Conservation (phyloP, 495 filamentous ascomycete species). For the Glarea lozoyensis region DNA sequence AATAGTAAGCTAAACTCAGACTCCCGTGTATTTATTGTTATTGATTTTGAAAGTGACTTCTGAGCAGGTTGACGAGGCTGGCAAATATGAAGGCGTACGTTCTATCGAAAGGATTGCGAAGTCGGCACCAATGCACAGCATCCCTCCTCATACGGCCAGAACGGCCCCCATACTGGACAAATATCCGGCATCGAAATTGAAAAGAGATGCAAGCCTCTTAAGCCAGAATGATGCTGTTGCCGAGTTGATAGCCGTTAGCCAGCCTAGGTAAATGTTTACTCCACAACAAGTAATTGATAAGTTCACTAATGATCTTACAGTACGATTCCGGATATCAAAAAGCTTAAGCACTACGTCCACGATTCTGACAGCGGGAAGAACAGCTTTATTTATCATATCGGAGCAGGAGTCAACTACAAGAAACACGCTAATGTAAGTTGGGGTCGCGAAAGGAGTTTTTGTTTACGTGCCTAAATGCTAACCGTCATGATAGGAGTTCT, state of each 20-base stretch:
- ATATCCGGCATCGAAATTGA: not conserved
- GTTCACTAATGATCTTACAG: not conserved
- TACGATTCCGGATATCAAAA: not conserved
- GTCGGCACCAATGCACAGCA: not conserved
- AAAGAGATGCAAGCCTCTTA: not conserved
- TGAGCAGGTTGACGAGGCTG: not conserved
- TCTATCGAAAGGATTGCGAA: not conserved
- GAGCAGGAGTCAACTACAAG: not conserved
- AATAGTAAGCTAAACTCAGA: not conserved
- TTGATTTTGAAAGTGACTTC: not conserved
- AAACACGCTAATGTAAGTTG: not conserved
- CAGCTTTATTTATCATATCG: constrained; percentile 1
- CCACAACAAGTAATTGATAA: not conserved
- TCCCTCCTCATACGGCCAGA: not conserved
- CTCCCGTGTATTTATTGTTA: not conserved
- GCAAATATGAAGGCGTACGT: not conserved
- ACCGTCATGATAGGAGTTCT: not conserved
- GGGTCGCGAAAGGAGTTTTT: too few relatives aligned
- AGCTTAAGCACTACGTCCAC: not conserved
- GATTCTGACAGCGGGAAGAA: not conserved
- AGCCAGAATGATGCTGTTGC: not conserved
- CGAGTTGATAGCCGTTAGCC: not conserved
- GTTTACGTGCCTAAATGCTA: too few relatives aligned
- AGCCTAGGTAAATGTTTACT: not conserved
- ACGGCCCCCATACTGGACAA: not conserved